Evolutionary conservation across 306 rosid genomes (phyloP).

Genomic region (Dalbergia cochinchinensis): DNA sequence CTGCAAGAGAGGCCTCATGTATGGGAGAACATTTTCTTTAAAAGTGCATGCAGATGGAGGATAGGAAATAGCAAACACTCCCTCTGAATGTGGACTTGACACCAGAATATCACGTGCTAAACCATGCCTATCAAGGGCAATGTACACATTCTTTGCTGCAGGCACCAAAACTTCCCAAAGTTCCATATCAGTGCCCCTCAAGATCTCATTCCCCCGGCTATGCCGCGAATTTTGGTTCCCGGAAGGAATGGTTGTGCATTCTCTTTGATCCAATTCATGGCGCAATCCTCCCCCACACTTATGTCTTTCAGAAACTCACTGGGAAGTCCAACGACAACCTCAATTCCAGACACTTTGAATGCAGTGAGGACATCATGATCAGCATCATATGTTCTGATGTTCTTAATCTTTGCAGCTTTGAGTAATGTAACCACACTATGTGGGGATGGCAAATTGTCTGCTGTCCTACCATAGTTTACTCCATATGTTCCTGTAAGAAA

Average conservation of each 20-base stretch:
- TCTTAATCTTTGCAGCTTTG: conserved; percentile 84
- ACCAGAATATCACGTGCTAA: conserved; percentile 63
- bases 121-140: conserved; percentile 60
- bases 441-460: conserved; percentile 85
- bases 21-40: conserved; percentile 64
- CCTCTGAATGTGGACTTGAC: conserved; percentile 92
- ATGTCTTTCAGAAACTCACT: conserved; percentile 68
- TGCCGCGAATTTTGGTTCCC: conserved; percentile 76
- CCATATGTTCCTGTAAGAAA: conserved; percentile 84
- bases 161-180: conserved; percentile 81
- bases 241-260: conserved; percentile 82
- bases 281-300: conserved; percentile 75
- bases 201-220: conserved; percentile 84
- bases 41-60: conserved; percentile 92
- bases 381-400: conserved; percentile 80
- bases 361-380: conserved; percentile 72
- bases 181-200: conserved; percentile 60
- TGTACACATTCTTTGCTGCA: conserved; percentile 76
- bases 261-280: conserved; percentile 86
- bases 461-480: conserved; percentile 83
- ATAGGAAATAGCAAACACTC: conserved; percentile 82
- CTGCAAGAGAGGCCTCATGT: conserved; percentile 80
- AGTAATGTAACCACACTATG: conserved; percentile 82
- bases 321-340: conserved; percentile 63
- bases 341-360: conserved; percentile 84